Percentiles rank a stretch among this genome's conserved stretches.
These are phyloP conservation scores for Calonectria multiphialidica DNA, from an alignment of 2,329 filamentous ascomycete genomes.

Conservation along the genomic window DNA sequence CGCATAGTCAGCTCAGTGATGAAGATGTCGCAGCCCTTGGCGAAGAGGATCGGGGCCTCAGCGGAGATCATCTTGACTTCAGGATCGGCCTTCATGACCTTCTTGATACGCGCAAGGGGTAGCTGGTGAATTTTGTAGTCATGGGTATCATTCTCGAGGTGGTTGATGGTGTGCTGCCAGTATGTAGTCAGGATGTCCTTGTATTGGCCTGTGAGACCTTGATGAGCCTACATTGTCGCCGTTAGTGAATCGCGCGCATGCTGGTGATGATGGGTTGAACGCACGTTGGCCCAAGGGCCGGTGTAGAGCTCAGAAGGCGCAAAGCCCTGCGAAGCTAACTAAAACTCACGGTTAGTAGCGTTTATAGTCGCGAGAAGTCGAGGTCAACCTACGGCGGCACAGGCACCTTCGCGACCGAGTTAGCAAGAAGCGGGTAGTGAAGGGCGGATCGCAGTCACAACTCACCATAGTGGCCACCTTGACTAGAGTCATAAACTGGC, in stretches of 20 bases:
- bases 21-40: constrained; percentile 99
- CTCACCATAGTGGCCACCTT: constrained; percentile 84
- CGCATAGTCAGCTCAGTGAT: constrained; percentile 99
- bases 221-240: constrained; percentile 77
- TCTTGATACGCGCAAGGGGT: constrained; percentile 98
- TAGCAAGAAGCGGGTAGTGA: constrained; percentile 17
- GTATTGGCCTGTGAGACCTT: constrained; percentile 91
- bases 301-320: constrained; percentile 95
- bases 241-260: constrained; percentile 2
- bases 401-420: constrained; percentile 55
- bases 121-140: constrained; percentile 99
- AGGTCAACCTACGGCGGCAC: constrained; percentile 54
- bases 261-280: constrained; percentile 43
- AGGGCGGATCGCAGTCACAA: constrained; percentile 11
- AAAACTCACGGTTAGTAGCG: constrained; percentile 33
- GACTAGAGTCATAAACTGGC: constrained; percentile 78
- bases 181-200: constrained; percentile 98
- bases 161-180: constrained; percentile 98
- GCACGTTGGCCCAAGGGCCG: constrained; percentile 93
- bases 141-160: constrained; percentile 93
- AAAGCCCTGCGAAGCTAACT: constrained; percentile 90
- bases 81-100: constrained; percentile 99
- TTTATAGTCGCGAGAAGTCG: constrained; percentile 2
- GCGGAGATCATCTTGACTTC: constrained; percentile 99
- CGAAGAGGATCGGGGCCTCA: constrained; percentile 96